A percentile compares a stretch with the other conserved stretches of the same genome.
phyloP scores from a whole-genome alignment of 768 basidiomycete species.

The Cystofilobasidium bisporidii region DNA sequence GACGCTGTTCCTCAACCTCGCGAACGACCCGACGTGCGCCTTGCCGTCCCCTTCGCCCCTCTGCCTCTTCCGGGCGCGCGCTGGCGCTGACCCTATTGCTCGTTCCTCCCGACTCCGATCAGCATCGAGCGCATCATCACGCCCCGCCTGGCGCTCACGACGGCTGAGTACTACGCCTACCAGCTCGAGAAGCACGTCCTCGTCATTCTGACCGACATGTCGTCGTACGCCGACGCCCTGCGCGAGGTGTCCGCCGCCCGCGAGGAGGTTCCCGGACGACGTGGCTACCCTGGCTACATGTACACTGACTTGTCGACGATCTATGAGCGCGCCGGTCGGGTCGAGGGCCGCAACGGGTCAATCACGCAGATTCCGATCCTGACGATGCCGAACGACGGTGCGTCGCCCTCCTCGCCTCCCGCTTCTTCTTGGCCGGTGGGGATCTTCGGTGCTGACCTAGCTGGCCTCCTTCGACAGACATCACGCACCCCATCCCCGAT shows the following conservation, averaged over 20 bases:
- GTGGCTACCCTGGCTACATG: constrained; percentile 87
- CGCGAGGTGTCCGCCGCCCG: constrained; percentile 98
- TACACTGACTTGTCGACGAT: constrained; percentile 99
- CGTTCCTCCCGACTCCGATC: neutral
- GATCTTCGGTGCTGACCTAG: no score
- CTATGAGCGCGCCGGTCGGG: constrained; percentile 98
- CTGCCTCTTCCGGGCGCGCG: neutral
- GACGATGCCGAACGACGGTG: constrained; percentile 99
- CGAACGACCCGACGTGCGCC: constrained; percentile 81
- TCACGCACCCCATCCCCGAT: constrained; percentile 99
- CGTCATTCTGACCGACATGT: constrained; percentile 99
- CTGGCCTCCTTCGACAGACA: constrained; percentile 51
- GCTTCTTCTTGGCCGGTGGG: constrained; percentile 22
- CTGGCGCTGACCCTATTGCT: neutral
- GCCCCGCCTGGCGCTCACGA: constrained; percentile 91
- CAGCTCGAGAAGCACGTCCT: constrained; percentile 99
- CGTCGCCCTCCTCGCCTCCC: constrained; percentile 35
- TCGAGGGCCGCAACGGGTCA: constrained; percentile 92
- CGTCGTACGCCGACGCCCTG: constrained; percentile 90
- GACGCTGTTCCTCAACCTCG: constrained; percentile 95
- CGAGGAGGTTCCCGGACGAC: constrained; percentile 97
- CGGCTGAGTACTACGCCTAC: constrained; percentile 98
- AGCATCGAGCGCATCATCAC: constrained; percentile 98
- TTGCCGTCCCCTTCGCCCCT: neutral
- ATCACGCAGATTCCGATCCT: constrained; percentile 99